These are phyloP conservation scores for Globisporangium lucens DNA, from an alignment of 352 stramenopile species.

Conservation along the genomic window DNA sequence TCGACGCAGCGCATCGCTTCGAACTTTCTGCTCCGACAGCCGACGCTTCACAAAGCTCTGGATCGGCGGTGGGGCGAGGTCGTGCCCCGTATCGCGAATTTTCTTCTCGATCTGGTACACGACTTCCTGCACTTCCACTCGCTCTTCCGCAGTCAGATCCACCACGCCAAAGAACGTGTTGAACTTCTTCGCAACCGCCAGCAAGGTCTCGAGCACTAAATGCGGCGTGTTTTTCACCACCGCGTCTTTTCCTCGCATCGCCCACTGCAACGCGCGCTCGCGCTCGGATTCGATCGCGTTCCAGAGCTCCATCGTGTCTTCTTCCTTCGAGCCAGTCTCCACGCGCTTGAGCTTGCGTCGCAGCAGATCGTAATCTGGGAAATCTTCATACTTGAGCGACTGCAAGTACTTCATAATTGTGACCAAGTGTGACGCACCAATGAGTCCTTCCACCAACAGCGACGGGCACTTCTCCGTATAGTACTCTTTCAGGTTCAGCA, in stretches of 20 bases:
- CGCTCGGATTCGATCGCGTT: constrained; percentile 27
- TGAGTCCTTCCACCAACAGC: constrained; percentile 70
- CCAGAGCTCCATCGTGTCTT: constrained; percentile 46
- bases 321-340: constrained; percentile 28
- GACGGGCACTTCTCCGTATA: constrained; percentile 73
- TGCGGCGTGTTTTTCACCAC: constrained; percentile 31
- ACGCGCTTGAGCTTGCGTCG: constrained; percentile 36
- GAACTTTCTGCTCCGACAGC: constrained; percentile 72
- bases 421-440: constrained; percentile 62
- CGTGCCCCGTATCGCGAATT: constrained; percentile 30
- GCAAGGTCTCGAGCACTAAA: constrained; percentile 42
- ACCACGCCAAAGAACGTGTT: constrained; percentile 72
- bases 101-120: constrained; percentile 74
- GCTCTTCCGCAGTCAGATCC: constrained; percentile 42
- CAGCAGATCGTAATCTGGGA: constrained; percentile 64
- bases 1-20: constrained; percentile 63
- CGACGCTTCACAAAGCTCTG: constrained; percentile 81
- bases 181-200: constrained; percentile 73
- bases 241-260: constrained; percentile 42
- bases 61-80: constrained; percentile 69
- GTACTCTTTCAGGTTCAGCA: constrained; percentile 80
- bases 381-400: constrained; percentile 67
- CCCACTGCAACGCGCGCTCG: constrained; percentile 51
- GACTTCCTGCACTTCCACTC: constrained; percentile 54
- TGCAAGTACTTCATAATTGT: constrained; percentile 79